phyloP scores from a whole-genome alignment of 768 basidiomycete genomes.

The Candolleomyces aberdarensis region DNA sequence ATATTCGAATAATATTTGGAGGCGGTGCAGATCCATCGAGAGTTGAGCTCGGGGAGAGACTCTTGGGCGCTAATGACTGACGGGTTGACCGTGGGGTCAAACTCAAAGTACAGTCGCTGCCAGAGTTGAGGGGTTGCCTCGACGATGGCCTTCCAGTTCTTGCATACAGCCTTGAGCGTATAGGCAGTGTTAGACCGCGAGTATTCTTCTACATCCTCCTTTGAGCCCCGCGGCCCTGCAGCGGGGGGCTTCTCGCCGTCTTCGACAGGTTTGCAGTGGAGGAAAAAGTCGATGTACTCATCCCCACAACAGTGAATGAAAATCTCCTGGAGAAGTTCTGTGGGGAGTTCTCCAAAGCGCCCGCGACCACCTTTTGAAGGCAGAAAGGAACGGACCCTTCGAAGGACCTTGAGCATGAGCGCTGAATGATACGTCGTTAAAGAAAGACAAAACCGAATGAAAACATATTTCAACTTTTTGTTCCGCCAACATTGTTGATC shows the following conservation, averaged over 20 bases:
- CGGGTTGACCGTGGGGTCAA: background rate
- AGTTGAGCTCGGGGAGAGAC: no score
- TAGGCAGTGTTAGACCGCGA: background rate
- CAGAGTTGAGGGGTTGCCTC: background rate
- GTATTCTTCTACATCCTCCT: background rate
- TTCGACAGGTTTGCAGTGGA: background rate
- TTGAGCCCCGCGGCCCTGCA: background rate
- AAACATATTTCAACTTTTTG: no score
- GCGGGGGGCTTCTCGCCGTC: background rate
- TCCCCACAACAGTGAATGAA: background rate
- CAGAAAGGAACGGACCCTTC: no score
- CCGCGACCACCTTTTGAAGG: no score
- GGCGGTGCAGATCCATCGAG: no score
- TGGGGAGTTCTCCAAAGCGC: background rate
- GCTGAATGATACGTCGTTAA: no score
- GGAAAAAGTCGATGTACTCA: background rate
- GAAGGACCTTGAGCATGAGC: no score
- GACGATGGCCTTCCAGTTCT: background rate
- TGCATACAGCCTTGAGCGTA: background rate
- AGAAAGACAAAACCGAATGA: no score
- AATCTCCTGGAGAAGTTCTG: background rate
- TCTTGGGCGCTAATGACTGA: no score
- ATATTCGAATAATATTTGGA: no score
- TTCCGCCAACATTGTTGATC: no score
- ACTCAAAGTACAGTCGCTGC: background rate